Percentiles rank a stretch among this genome's conserved stretches.
Conservation (phyloP, 2,329 filamentous ascomycete species). For the Colletotrichum lupini region DNA sequence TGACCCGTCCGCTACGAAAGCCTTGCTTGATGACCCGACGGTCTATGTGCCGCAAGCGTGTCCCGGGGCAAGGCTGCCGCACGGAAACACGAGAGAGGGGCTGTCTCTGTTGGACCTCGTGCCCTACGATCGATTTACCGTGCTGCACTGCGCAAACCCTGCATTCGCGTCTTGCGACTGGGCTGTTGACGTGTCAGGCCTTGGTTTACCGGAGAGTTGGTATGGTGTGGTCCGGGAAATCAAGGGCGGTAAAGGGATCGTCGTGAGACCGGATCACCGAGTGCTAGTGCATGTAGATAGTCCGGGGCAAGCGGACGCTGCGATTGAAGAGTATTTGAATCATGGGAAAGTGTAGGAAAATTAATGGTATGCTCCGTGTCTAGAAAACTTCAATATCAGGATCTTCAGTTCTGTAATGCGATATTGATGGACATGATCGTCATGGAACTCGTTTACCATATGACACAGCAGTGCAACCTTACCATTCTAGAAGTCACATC, state of each 20-base stretch:
- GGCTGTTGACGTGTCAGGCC: constrained; percentile 14
- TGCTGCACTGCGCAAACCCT: constrained; percentile 12
- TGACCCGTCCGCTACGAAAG: background rate
- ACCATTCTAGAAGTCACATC: no score
- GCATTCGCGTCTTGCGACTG: constrained; percentile 22
- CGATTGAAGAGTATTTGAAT: background rate
- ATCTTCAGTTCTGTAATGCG: no score
- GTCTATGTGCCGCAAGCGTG: constrained; percentile 15
- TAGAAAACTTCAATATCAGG: background rate
- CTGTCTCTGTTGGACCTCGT: constrained; percentile 17
- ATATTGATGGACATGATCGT: no score
- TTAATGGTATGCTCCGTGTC: background rate
- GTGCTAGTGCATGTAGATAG: constrained; percentile 17
- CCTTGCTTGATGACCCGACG: constrained; percentile 15
- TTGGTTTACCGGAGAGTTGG: constrained; percentile 17
- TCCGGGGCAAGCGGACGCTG: background rate
- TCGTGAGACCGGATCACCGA: constrained; percentile 27
- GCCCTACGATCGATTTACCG: constrained; percentile 25
- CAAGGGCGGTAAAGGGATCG: constrained; percentile 14
- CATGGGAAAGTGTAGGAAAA: background rate
- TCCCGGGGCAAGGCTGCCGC: constrained; percentile 24
- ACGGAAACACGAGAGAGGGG: background rate
- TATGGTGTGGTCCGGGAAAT: constrained; percentile 10
- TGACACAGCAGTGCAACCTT: no score
- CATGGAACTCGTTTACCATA: no score